Evolutionary conservation across 495 filamentous ascomycete genomes (phyloP), one percentile per base, ranked within the genome.

Genomic region (Penicillium flavigenum): DNA sequence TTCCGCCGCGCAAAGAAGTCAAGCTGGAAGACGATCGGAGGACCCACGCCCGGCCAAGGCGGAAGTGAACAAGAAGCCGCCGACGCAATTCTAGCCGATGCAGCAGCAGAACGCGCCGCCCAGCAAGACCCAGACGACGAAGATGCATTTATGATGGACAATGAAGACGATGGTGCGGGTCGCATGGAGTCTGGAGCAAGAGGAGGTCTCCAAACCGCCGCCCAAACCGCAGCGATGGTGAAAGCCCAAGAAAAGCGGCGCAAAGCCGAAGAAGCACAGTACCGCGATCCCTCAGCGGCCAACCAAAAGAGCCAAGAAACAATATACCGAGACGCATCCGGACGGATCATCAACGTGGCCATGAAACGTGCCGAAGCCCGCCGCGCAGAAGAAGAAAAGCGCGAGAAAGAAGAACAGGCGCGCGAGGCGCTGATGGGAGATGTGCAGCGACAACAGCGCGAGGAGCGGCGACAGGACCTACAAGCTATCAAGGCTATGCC

Each of bases 311-410:
- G 79, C 8, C 81, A 83, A 58, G 91, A 98, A 72, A 92, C 93
- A 0, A 89, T 97, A 43, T 94, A 97, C 66, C 87, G 94, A 48
- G 94, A 98, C 77, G 94, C 94, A 11, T 91, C 87, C 3, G 94
- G 94, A 3, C 83, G 92, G 19, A 86, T 96, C 12, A 89, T 98
- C 58, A 95, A 98, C 65, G 86, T 96, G 8, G 83, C 86, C 2
- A 90, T 97, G 88, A 88, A 88, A 69, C 81, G 93, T 4, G 92
- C 91, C 14, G 93, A 97, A 69, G 86, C 89, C 29, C 78, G 92
- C 6, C 80, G 81, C 38, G 85, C 85, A 48, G 84, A 84, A 10
- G 86, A 89, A 55, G 90, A 90, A 67, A 88, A 88, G 27, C 83
- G 80, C 41, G 68, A 77, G 20, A 85, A 86, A 62, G 83, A 88